Percentiles rank a stretch among this genome's conserved stretches.
Conservation (phyloP, 805 yeast genomes). For the Starmerella vitae region DNA sequence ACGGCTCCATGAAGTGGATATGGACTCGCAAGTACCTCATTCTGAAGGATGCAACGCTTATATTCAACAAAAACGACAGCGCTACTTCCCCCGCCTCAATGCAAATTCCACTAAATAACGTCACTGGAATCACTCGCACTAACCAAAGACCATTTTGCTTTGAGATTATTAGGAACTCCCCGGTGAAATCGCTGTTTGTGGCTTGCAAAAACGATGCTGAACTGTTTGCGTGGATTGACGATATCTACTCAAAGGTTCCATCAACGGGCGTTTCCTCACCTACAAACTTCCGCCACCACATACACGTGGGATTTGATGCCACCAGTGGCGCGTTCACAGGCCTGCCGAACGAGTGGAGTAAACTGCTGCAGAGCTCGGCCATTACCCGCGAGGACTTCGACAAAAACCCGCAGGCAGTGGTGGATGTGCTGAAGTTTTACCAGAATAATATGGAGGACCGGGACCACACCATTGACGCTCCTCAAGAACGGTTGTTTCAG, state of each 20-base stretch:
- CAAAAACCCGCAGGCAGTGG: constrained; percentile 86
- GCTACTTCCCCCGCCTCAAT: constrained; percentile 17
- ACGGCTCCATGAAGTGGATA: constrained; percentile 66
- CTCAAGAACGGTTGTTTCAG: constrained; percentile 21
- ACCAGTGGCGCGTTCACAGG: constrained; percentile 82
- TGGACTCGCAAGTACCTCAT: constrained; percentile 87
- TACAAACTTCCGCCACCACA: constrained; percentile 86
- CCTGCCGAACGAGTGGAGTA: constrained; percentile 86
- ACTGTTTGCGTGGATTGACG: constrained; percentile 79
- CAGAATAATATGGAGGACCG: constrained; percentile 23
- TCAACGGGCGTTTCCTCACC: constrained; percentile 65
- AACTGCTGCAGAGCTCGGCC: constrained; percentile 67
- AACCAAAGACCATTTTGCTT: constrained; percentile 67
- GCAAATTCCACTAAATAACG: constrained; percentile 41
- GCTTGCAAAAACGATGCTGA: constrained; percentile 69
- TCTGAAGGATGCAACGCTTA: constrained; percentile 58
- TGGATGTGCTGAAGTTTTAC: constrained; percentile 79
- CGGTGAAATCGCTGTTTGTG: constrained; percentile 52
- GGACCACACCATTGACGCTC: not conserved
- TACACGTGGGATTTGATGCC: constrained; percentile 84
- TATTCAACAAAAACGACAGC: constrained; percentile 59
- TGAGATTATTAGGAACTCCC: constrained; percentile 42
- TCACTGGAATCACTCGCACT: constrained; percentile 50
- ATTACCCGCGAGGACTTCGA: constrained; percentile 78
- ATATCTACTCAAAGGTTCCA: constrained; percentile 40